Conservation (phyloP, 164 flowering plant genomes). For the Umbilicus rupestris region DNA sequence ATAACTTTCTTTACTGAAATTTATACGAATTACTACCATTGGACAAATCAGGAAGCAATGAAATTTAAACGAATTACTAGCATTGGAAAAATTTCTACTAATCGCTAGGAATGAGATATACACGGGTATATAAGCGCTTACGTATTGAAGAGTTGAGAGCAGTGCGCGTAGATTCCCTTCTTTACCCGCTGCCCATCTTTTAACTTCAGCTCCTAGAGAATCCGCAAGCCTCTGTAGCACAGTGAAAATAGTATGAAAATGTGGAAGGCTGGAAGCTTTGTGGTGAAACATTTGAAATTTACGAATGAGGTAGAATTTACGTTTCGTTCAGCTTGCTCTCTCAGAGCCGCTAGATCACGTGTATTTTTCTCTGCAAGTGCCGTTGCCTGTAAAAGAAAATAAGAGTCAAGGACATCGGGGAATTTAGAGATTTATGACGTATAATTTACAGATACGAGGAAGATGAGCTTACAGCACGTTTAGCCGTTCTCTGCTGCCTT, state of each 20-base stretch:
- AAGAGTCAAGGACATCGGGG: conserved; percentile 5
- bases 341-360: conserved; percentile 74
- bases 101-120: no score
- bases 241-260: conserved; percentile 5
- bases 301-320: conserved; percentile 23
- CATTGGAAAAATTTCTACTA: no score
- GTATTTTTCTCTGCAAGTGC: conserved; percentile 86
- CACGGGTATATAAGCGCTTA: no score
- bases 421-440: neutral
- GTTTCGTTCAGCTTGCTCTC: conserved; percentile 81
- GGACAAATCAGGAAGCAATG: no score
- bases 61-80: no score
- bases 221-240: conserved; percentile 71
- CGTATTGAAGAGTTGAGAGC: conserved; percentile 92
- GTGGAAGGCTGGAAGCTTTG: conserved; percentile 1
- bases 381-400: conserved; percentile 50
- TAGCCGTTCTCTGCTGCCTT: conserved; percentile 38
- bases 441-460: neutral
- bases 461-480: conserved; percentile 40
- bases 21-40: no score
- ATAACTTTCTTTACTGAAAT: no score
- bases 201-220: conserved; percentile 76
- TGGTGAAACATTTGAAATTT: neutral
- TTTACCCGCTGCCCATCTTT: conserved; percentile 88
- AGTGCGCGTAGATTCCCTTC: conserved; percentile 84